Evolutionary conservation across 768 basidiomycete species (phyloP), one percentile per base, ranked within the genome.

Genomic region (Psilocybe sp.): DNA sequence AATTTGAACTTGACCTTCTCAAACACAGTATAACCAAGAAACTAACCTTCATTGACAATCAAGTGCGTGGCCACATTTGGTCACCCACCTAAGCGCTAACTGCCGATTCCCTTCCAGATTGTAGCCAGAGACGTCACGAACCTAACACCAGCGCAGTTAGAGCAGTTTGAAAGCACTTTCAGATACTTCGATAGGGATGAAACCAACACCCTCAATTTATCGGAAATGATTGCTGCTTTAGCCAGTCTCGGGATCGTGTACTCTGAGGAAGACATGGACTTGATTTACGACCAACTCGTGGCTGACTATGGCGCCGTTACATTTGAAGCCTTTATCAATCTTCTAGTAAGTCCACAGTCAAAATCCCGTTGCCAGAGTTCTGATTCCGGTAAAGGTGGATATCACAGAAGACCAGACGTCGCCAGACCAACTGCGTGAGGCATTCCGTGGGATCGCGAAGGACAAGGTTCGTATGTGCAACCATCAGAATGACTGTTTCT

Each of bases 131-230:
- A 91, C 59, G 86, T 92, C 81, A 89, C 92, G 19, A 97, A 98
- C 64, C 69, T 99, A 54, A 96, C 96, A 0, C 94, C 97, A 0
- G 94, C 92, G 12, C 92, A 94, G 63, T 76, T 98, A 18, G 96
- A 98, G 63, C 94, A 98, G 62, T 96, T 97, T 57, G 96, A 98
- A 67, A 84, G 87, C 64, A 96, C 94, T 1, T 98, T 99, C 84
- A 83, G 95, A 45, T 95, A 98, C 70, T 99, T 99, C 61, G 96
- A 98, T 68, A 84, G 84, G 54, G 94, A 98, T 57, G 88, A 91
- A 59, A 84, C 87, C 35, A 97, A 98, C 63, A 93, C 92, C 0
- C 79, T 98, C 35, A 82, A 79, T 51, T 63, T 86, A 51, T 77
- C 90, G 5, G 93, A 98, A 67, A 88, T 97, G 80, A 81, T 87